Evolutionary conservation across 805 yeast genomes (phyloP).

Genomic region (Candida golubevii): DNA sequence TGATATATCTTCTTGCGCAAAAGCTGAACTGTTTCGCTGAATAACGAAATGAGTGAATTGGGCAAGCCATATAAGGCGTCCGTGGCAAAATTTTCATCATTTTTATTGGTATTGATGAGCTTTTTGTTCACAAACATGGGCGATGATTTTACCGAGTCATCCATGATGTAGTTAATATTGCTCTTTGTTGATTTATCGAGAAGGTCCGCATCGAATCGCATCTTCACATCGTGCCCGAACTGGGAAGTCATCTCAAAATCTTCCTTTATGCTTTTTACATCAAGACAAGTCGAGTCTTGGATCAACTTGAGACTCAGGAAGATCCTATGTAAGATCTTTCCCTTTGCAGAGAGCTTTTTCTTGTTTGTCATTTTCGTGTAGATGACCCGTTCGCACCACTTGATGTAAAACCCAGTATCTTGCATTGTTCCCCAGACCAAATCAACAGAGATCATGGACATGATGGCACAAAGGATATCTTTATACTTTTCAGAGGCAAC

Average conservation of each 20-base stretch:
- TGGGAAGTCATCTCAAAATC: constrained; percentile 27
- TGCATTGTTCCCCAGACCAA: constrained; percentile 90
- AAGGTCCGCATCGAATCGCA: constrained; percentile 12
- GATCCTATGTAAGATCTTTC: constrained; percentile 71
- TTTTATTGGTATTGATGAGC: constrained; percentile 43
- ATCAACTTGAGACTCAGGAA: constrained; percentile 69
- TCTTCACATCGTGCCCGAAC: constrained; percentile 29
- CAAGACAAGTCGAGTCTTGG: constrained; percentile 68
- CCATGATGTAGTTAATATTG: constrained; percentile 18
- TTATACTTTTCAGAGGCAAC: constrained; percentile 63
- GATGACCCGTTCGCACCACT: constrained; percentile 73
- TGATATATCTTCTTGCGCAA: constrained; percentile 59
- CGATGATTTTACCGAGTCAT: constrained; percentile 21
- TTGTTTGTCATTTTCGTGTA: constrained; percentile 63
- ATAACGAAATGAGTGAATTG: constrained; percentile 66
- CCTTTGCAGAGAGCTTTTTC: constrained; percentile 66
- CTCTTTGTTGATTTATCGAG: constrained; percentile 13
- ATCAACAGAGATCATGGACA: constrained; percentile 85
- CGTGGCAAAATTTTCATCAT: constrained; percentile 60
- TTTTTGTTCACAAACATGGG: constrained; percentile 41
- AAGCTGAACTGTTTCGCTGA: constrained; percentile 67
- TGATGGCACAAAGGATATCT: constrained; percentile 75
- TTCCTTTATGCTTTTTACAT: constrained; percentile 30
- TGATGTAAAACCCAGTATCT: constrained; percentile 71
- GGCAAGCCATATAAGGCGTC: constrained; percentile 85